Evolutionary conservation across 2,329 filamentous ascomycete species (phyloP), one percentile per base, ranked within the genome.

Genomic region (Lasiodiplodia sp.): DNA sequence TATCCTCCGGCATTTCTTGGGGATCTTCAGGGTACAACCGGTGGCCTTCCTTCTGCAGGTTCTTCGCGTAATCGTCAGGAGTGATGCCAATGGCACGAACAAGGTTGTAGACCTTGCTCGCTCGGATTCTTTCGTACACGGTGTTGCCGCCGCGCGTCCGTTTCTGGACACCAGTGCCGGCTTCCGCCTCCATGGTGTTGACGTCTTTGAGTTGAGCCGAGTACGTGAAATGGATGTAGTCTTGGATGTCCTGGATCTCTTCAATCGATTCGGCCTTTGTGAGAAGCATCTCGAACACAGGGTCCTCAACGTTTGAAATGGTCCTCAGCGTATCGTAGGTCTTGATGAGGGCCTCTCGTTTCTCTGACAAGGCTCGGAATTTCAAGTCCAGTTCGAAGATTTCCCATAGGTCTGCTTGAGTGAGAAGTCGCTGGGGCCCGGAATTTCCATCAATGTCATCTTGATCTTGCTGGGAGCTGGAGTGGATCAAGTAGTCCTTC

Each of bases 161-260:
- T 70, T 90, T 89, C 76, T 94, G 94, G 3, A 86, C 87, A 66
- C 89, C 88, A 25, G 60, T 34, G 70, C 91, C 91, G 11, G 85
- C 81, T 67, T 88, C 88, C 2, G 84, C 82, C 68, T 88, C 84
- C 70, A 89, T 85, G 21, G 88, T 83, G 16, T 90, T 88, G 58
- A 96, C 81, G 71, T 98, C 94, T 77, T 92, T 95, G 60, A 98
- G 85, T 77, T 97, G 89, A 3, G 89, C 84, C 4, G 92, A 89
- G 75, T 98, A 98, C 75, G 94, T 92, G 80, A 99, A 99, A 76
- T 98, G 94, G 66, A 98, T 84, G 75, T 98, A 98, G 76, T 99
- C 96, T 77, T 98, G 95, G 25, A 99, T 82, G 78, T 99, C 96
- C 77, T 99, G 96, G 21, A 99, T 86, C 77, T 99, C 96, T 77